A percentile compares a stretch with the other conserved stretches of the same genome.
Conservation (phyloP, 1,284 basidiomycete genomes). For the Tylopilus sp. region DNA sequence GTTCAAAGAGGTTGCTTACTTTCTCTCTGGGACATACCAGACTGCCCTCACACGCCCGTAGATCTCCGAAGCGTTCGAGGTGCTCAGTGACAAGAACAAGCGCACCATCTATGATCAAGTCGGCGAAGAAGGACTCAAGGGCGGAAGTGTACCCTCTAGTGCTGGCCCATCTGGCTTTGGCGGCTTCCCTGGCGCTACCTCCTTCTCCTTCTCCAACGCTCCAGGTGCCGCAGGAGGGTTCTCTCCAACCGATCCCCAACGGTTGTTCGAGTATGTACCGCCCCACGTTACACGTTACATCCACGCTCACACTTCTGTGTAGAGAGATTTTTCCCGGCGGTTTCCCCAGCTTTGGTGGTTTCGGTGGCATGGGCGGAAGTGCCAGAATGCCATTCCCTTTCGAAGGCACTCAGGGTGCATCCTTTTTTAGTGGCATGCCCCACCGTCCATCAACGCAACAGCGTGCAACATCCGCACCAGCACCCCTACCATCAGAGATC, state of each 20-base stretch:
- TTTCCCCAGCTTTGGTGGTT: constrained; percentile 26
- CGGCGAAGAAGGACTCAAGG: constrained; percentile 94
- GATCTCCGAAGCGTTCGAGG: constrained; percentile 97
- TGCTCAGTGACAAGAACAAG: constrained; percentile 92
- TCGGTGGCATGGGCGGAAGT: constrained; percentile 36
- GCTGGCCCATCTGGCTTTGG: constrained; percentile 51
- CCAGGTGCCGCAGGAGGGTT: constrained; percentile 56
- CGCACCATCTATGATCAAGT: constrained; percentile 92
- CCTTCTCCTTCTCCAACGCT: constrained; percentile 59
- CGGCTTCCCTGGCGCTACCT: constrained; percentile 48
- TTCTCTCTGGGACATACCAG: neutral
- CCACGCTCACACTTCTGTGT: constrained; percentile 21
- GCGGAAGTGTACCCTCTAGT: constrained; percentile 50
- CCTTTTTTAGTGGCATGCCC: constrained; percentile 42
- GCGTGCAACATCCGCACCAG: constrained; percentile 23
- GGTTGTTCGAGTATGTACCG: constrained; percentile 81
- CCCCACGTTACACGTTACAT: neutral
- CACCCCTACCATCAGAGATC: constrained; percentile 59
- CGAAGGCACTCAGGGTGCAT: constrained; percentile 44
- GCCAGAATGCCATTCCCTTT: constrained; percentile 39
- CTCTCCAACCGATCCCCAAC: constrained; percentile 80
- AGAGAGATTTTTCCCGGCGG: constrained; percentile 69
- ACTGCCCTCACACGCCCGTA: constrained; percentile 28
- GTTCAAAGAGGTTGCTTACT: constrained; percentile 79
- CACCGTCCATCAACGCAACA: constrained; percentile 22